A percentile compares a stretch with the other conserved stretches of the same genome.
phyloP scores from a whole-genome alignment of 805 yeast genomes.

The Saccharomycopsis babjevae region DNA sequence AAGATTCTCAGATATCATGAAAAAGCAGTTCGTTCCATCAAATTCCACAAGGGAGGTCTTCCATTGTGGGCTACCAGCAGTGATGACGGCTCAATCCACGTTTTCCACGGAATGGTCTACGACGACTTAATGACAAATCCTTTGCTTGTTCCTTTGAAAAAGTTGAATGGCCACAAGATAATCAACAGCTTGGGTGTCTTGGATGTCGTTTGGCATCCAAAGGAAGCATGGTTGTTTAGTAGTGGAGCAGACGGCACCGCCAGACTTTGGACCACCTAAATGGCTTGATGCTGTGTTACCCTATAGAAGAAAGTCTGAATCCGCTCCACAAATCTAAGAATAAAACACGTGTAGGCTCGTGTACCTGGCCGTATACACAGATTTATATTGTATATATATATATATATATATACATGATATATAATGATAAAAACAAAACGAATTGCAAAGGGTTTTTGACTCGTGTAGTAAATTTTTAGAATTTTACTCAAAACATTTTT shows the following conservation, averaged over 20 bases:
- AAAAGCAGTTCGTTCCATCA: constrained; percentile 82
- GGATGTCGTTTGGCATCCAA: constrained; percentile 89
- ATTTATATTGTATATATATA: not conserved
- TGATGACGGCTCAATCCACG: constrained; percentile 88
- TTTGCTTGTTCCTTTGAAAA: constrained; percentile 88
- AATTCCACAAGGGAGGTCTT: constrained; percentile 73
- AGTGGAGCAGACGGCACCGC: constrained; percentile 97
- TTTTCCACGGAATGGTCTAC: constrained; percentile 93
- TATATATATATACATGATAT: no score
- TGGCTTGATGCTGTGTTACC: not conserved
- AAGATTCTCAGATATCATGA: constrained; percentile 93
- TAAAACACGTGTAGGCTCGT: no score
- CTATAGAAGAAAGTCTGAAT: not conserved
- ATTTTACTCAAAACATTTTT: no score
- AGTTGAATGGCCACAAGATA: constrained; percentile 81
- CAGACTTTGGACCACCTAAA: constrained; percentile 83
- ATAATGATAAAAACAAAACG: no score
- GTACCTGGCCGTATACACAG: no score
- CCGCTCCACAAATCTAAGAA: no score
- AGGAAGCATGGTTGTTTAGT: constrained; percentile 95
- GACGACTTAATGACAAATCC: constrained; percentile 95
- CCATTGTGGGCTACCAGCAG: constrained; percentile 93
- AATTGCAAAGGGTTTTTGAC: no score
- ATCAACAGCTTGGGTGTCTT: constrained; percentile 76
- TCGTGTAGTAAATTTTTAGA: no score